Evolutionary conservation across 306 rosid genomes (phyloP).

Genomic region (Macrotyloma uniflorum): DNA sequence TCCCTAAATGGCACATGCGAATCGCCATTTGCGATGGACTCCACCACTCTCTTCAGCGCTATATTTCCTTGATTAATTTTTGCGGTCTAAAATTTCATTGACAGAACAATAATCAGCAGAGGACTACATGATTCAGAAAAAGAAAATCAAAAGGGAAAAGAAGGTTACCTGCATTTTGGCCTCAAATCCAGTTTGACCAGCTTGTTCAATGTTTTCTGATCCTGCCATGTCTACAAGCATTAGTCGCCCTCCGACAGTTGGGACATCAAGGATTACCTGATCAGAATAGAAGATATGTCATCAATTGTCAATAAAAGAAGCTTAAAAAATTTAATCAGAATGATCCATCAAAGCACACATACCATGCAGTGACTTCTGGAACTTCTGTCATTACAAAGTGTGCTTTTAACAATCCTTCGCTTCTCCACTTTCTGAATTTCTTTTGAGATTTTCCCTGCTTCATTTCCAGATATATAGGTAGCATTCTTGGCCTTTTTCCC

Average conservation of each 20-base stretch:
- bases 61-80: slow-evolving; percentile 96
- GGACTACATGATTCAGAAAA: slow-evolving; percentile 2
- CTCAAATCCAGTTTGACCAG: slow-evolving; percentile 96
- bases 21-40: slow-evolving; percentile 98
- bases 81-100: slow-evolving; percentile 66
- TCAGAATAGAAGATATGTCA: slow-evolving; percentile 29
- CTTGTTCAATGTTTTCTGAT: slow-evolving; percentile 97
- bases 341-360: slow-evolving; percentile 7
- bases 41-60: slow-evolving; percentile 96
- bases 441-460: slow-evolving; percentile 94
- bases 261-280: slow-evolving; percentile 94
- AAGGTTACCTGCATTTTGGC: slow-evolving; percentile 95
- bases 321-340: slow-evolving; percentile 10
- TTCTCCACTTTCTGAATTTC: slow-evolving; percentile 99
- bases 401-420: slow-evolving; percentile 93
- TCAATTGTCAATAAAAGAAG: neutral
- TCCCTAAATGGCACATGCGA: slow-evolving; percentile 98
- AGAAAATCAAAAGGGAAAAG: slow-evolving; percentile 1
- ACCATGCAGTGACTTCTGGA: slow-evolving; percentile 99
- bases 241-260: slow-evolving; percentile 91
- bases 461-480: slow-evolving; percentile 87
- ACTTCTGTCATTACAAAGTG: slow-evolving; percentile 95
- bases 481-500: slow-evolving; percentile 99
- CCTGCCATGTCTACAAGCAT: slow-evolving; percentile 99
- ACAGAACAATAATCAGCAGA: slow-evolving; percentile 30